These are phyloP conservation scores for Thuja plicata DNA, from an alignment of 83 land plant genomes.

Conservation along the genomic window DNA sequence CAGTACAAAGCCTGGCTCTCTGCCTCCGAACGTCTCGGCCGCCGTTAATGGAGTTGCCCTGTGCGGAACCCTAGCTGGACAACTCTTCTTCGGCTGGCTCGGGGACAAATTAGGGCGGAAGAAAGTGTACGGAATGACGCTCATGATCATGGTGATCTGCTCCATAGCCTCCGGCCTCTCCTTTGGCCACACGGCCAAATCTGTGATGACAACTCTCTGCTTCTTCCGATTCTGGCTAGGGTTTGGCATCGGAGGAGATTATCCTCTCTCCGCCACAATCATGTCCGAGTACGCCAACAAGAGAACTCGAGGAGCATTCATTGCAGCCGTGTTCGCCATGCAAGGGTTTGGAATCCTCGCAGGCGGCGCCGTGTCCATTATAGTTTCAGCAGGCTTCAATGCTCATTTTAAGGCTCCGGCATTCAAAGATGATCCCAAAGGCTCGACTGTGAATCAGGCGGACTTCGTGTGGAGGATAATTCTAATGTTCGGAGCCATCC, in stretches of 20 bases:
- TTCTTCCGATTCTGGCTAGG: constrained; percentile 56
- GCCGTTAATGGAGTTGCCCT: constrained; percentile 30
- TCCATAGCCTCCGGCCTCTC: constrained; percentile 33
- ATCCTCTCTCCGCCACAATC: constrained; percentile 33
- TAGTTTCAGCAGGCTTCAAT: constrained; percentile 21
- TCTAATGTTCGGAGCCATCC: constrained; percentile 37
- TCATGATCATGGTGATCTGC: constrained; percentile 26
- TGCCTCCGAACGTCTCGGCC: constrained; percentile 30
- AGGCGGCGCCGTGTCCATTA: constrained; percentile 26
- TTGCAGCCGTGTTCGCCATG: constrained; percentile 52
- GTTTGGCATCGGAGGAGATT: constrained; percentile 43
- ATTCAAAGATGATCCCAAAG: constrained; percentile 9
- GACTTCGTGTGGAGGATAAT: constrained; percentile 32
- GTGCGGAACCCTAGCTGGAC: constrained; percentile 21
- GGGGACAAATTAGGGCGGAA: constrained; percentile 33
- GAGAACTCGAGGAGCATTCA: constrained; percentile 33
- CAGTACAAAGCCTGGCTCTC: constrained; percentile 16
- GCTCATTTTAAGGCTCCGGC: constrained; percentile 17
- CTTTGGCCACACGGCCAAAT: constrained; percentile 14
- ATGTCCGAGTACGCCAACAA: constrained; percentile 40
- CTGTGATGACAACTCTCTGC: constrained; percentile 46
- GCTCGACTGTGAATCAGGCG: constrained; percentile 17
- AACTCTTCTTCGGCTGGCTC: constrained; percentile 27
- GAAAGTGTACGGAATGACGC: constrained; percentile 24
- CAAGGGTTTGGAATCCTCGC: constrained; percentile 39